These are phyloP conservation scores for Neonothopanus nambi DNA, from an alignment of 1,284 basidiomycete species.

Conservation along the genomic window DNA sequence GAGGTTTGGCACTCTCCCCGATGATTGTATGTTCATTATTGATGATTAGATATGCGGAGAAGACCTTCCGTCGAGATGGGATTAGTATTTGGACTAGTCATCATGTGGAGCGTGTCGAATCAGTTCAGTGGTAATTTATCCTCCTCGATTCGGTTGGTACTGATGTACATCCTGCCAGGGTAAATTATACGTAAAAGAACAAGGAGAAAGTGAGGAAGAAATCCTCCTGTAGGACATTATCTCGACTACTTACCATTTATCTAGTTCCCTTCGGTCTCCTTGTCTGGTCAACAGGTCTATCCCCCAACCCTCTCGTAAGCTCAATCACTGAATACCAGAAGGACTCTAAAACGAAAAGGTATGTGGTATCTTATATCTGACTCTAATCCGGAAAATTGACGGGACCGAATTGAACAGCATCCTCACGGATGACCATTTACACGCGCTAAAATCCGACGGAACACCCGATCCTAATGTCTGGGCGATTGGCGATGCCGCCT, in stretches of 20 bases:
- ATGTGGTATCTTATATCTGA: constrained; percentile 7
- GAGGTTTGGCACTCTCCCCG: constrained; percentile 5
- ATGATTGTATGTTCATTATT: constrained; percentile 13
- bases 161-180: constrained; percentile 34
- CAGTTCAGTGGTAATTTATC: neutral
- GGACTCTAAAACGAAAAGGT: constrained; percentile 63
- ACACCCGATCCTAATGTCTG: constrained; percentile 72
- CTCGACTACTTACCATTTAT: constrained; percentile 13
- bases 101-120: constrained; percentile 77
- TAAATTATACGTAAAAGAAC: constrained; percentile 60
- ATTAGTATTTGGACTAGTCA: constrained; percentile 77
- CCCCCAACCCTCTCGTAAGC: constrained; percentile 76
- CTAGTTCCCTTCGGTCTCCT: constrained; percentile 78
- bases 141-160: too few species aligned
- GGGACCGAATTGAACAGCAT: constrained; percentile 36
- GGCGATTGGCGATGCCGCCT: constrained; percentile 81
- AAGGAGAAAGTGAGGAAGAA: constrained; percentile 53
- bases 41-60: constrained; percentile 63
- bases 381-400: neutral
- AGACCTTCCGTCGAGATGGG: constrained; percentile 76
- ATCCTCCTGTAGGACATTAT: constrained; percentile 9
- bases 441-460: constrained; percentile 57
- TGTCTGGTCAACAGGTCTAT: constrained; percentile 86
- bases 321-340: constrained; percentile 62
- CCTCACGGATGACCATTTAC: constrained; percentile 62